A percentile compares a stretch with the other conserved stretches of the same genome.
These are phyloP conservation scores for Puccinia hordei DNA, from an alignment of 1,284 basidiomycete species.

Conservation along the genomic window DNA sequence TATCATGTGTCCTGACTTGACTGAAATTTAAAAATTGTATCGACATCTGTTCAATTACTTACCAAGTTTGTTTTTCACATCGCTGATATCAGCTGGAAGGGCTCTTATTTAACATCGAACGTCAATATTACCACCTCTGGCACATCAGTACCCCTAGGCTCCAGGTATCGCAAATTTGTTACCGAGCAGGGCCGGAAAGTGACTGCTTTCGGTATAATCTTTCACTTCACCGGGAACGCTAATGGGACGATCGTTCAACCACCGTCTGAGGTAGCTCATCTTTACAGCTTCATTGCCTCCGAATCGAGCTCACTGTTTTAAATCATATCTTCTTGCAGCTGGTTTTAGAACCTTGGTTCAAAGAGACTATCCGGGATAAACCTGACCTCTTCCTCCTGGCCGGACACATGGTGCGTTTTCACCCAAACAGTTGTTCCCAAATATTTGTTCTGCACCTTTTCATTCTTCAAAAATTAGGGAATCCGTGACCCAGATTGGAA, in stretches of 20 bases:
- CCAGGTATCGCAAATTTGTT: constrained; percentile 70
- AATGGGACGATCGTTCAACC: constrained; percentile 65
- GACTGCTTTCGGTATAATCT: constrained; percentile 77
- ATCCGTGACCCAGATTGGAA: constrained; percentile 63
- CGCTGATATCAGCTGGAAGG: constrained; percentile 61
- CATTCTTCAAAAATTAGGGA: constrained; percentile 28
- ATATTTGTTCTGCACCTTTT: background rate
- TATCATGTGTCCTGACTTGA: constrained; percentile 32
- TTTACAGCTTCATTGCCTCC: constrained; percentile 62
- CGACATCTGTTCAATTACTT: background rate
- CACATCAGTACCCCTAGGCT: constrained; percentile 60
- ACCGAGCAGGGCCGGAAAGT: constrained; percentile 72
- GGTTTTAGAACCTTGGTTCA: constrained; percentile 65
- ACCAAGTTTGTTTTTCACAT: background rate
- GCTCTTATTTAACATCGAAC: constrained; percentile 79
- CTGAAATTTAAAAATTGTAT: background rate
- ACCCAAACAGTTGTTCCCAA: too few relatives aligned
- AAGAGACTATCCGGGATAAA: constrained; percentile 73
- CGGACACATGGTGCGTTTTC: constrained; percentile 63
- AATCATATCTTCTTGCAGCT: constrained; percentile 5
- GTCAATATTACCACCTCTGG: constrained; percentile 75
- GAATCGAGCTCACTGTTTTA: background rate
- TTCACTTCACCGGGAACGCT: constrained; percentile 69
- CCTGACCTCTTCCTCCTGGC: constrained; percentile 79
- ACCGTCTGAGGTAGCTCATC: constrained; percentile 63